Evolutionary conservation across 31 red algal genomes (phyloP), one percentile per base, ranked within the genome.

Genomic region (Bonnemaisonia californica): DNA sequence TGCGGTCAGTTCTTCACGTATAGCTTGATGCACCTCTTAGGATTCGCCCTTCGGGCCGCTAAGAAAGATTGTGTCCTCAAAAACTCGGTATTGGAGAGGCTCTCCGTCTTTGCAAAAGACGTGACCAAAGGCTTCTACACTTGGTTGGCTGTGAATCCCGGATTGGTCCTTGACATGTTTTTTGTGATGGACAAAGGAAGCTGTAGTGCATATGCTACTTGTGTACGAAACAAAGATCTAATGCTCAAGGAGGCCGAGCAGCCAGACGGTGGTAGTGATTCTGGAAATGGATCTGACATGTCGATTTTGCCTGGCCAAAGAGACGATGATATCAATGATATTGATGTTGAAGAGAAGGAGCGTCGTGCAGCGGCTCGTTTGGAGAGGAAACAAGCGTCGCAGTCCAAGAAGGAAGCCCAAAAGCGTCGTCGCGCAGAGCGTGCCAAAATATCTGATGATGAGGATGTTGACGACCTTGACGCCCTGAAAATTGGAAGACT

Each of bases 1-100:
- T 84, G 88, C 54, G 79, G 79, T 29, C 80, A 83, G 38, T 91
- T 84, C 45, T 91, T 84, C 54, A 82, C 79, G 1, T 82, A 72
- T 63, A 59, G 42, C 2, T 78, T 60, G 23, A 78, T 91, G 79
- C 88, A 91, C 1, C 57, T 91, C 23, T 57, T 91, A 35, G 48
- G 71, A 27, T 71, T 83, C 3, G 57, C 61, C 38, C 35, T 91
- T 41, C 57, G 70, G 3, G 88, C 79, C 16, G 24, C 57, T n/a
- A 67, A 82, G 16, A 74, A 73, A 7, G 31, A 48, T 27, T 30
- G n/a, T 11, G 78, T 82, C 32, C 69, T 38, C 4, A 31, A 76
- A 11, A 54, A 62, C 28, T 91, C 88, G 1, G 80, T 91, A 11
- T 23, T 91, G 29, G 88, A 55, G 2, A 48, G 63, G 8, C 34